A percentile compares a stretch with the other conserved stretches of the same genome.
These are phyloP conservation scores for Apiotrichum laibachii DNA, from an alignment of 1,284 basidiomycete genomes.

Conservation along the genomic window DNA sequence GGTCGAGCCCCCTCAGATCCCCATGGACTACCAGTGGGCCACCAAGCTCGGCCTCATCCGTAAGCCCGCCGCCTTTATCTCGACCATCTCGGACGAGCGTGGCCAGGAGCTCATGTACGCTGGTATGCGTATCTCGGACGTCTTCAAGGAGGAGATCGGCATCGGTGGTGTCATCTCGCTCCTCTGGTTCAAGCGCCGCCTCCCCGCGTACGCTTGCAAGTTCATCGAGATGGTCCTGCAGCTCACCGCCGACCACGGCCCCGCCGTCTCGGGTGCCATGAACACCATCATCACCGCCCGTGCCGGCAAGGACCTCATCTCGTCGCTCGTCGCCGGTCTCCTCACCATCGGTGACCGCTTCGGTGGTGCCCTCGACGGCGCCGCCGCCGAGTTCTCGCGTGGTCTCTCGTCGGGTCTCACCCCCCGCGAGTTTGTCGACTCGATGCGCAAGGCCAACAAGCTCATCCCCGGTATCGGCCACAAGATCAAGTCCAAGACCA, in stretches of 20 bases:
- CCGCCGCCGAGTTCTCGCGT: slow-evolving; percentile 89
- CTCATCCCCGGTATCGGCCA: slow-evolving; percentile 97
- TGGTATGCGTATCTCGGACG: slow-evolving; percentile 98
- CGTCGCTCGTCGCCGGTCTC: slow-evolving; percentile 91
- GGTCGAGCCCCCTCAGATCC: slow-evolving; percentile 88
- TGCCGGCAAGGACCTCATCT: slow-evolving; percentile 98
- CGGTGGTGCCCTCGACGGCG: slow-evolving; percentile 98
- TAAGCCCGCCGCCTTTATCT: slow-evolving; percentile 99
- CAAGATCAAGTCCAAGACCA: slow-evolving; percentile 99
- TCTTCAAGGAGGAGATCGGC: slow-evolving; percentile 97
- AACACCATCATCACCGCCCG: slow-evolving; percentile 99
- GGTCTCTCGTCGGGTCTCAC: slow-evolving; percentile 88
- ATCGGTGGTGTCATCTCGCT: slow-evolving; percentile 94
- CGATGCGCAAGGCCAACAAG: slow-evolving; percentile 92
- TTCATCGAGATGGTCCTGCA: slow-evolving; percentile 99
- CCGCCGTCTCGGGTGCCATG: slow-evolving; percentile 88
- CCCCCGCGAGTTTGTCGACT: slow-evolving; percentile 96
- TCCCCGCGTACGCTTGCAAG: slow-evolving; percentile 62
- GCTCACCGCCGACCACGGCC: slow-evolving; percentile 97
- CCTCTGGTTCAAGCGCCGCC: slow-evolving; percentile 95
- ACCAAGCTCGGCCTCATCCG: slow-evolving; percentile 96
- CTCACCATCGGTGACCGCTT: slow-evolving; percentile 97
- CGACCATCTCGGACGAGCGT: slow-evolving; percentile 98
- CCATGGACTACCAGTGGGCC: slow-evolving; percentile 99
- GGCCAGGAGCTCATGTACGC: slow-evolving; percentile 98